A percentile compares a stretch with the other conserved stretches of the same genome.
Conservation (phyloP, 768 basidiomycete species). For the Termitomyces sp. region DNA sequence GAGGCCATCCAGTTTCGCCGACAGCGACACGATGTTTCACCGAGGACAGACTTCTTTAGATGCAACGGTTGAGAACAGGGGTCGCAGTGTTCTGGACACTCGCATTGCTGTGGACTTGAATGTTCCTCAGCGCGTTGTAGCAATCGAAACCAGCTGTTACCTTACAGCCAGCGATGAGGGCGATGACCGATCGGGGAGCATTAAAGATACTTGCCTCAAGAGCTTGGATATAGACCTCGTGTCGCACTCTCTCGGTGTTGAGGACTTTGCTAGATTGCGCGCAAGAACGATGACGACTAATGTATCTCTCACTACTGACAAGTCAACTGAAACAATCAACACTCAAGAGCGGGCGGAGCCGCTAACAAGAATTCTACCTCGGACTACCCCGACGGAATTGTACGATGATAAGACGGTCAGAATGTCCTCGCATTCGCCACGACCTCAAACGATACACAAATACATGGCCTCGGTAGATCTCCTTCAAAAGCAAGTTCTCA, state of each 20-base stretch:
- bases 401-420: slow-evolving; percentile 40
- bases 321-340: neutral
- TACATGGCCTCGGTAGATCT: slow-evolving; percentile 68
- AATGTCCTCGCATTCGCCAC: slow-evolving; percentile 26
- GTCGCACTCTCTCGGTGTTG: slow-evolving; percentile 25
- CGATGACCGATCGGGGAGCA: neutral
- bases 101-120: neutral
- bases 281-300: slow-evolving; percentile 24
- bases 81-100: neutral
- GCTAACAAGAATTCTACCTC: slow-evolving; percentile 6
- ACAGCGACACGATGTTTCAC: neutral
- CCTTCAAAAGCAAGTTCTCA: slow-evolving; percentile 61
- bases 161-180: neutral
- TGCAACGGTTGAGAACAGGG: neutral
- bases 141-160: neutral
- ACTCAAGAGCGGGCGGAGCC: neutral
- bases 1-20: neutral
- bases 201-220: neutral
- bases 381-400: slow-evolving; percentile 33
- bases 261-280: slow-evolving; percentile 35
- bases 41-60: neutral
- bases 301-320: slow-evolving; percentile 4
- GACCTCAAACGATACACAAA: slow-evolving; percentile 39
- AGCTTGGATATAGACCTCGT: neutral
- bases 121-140: neutral